Evolutionary conservation across 2,329 filamentous ascomycete species (phyloP).

Genomic region (Penicillium sp.): DNA sequence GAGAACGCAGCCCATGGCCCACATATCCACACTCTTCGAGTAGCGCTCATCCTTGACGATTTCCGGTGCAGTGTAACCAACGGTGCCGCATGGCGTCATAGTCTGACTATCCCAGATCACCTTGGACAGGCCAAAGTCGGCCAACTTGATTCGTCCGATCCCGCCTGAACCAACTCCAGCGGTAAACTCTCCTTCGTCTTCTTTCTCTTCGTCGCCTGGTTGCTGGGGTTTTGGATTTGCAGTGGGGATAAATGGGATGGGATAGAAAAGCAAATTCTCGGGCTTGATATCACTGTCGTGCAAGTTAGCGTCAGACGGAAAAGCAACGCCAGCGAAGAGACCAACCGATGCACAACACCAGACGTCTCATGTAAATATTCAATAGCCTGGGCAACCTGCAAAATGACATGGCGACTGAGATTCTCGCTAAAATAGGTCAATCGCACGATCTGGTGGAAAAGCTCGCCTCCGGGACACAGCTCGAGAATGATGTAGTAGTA

Average conservation of each 20-base stretch:
- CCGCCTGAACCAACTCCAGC: constrained; percentile 75
- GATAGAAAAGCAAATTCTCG: constrained; percentile 91
- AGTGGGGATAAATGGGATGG: constrained; percentile 72
- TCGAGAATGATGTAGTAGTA: constrained; percentile 98
- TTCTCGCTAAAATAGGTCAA: constrained; percentile 98
- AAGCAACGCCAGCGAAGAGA: background rate
- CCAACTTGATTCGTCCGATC: constrained; percentile 93
- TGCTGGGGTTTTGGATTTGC: constrained; percentile 73
- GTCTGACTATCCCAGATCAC: constrained; percentile 97
- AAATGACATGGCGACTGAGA: constrained; percentile 86
- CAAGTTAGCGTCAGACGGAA: constrained; percentile 5
- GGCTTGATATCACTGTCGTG: constrained; percentile 67
- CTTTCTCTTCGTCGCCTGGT: constrained; percentile 93
- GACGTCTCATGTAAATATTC: constrained; percentile 92
- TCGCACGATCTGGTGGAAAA: constrained; percentile 97
- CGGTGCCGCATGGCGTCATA: constrained; percentile 98
- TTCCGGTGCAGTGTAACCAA: constrained; percentile 95
- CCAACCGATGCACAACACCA: constrained; percentile 93
- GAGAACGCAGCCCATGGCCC: constrained; percentile 91
- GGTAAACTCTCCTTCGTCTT: constrained; percentile 90
- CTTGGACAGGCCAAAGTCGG: constrained; percentile 95
- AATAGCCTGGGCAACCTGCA: constrained; percentile 88
- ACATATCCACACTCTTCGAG: constrained; percentile 99
- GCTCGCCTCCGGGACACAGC: constrained; percentile 86
- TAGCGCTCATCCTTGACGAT: constrained; percentile 99